Percentiles rank a stretch among this genome's conserved stretches.
Evolutionary conservation across 2,329 filamentous ascomycete species (phyloP).

Genomic region (Colletotrichum liriopes): DNA sequence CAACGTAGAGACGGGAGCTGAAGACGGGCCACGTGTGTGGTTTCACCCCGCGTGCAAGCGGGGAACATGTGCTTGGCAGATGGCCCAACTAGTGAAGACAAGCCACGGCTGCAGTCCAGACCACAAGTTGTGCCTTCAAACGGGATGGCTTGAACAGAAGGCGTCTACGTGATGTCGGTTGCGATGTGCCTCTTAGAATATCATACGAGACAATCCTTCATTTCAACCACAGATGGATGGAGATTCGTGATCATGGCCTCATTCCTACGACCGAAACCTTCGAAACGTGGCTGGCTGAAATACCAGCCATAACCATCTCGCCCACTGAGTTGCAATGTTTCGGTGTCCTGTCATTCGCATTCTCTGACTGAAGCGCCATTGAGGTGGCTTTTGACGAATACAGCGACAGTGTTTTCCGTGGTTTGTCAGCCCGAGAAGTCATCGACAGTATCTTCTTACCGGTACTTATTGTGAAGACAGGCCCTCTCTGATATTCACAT

Average conservation of each 20-base stretch:
- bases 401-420: not conserved
- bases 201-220: slow-evolving; percentile 2
- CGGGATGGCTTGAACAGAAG: not conserved
- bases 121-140: not conserved
- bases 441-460: not conserved
- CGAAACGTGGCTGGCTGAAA: not conserved
- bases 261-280: not conserved
- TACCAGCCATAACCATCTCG: not conserved
- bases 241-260: slow-evolving; percentile 2
- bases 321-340: not conserved
- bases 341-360: slow-evolving; percentile 1
- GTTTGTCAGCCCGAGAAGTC: not conserved
- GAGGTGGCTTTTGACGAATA: slow-evolving; percentile 5
- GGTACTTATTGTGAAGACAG: slow-evolving; percentile 1
- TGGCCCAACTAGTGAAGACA: not conserved
- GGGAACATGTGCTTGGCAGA: not conserved
- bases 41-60: not conserved
- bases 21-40: not conserved
- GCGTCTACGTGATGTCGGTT: not conserved
- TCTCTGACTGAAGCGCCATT: not conserved
- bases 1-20: not conserved
- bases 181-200: not conserved
- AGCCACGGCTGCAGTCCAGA: not conserved
- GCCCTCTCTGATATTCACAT: not conserved
- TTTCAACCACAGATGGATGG: not conserved